Evolutionary conservation across 1,139 yeast genomes (phyloP).

Genomic region (Entelexis paramagnoliae): DNA sequence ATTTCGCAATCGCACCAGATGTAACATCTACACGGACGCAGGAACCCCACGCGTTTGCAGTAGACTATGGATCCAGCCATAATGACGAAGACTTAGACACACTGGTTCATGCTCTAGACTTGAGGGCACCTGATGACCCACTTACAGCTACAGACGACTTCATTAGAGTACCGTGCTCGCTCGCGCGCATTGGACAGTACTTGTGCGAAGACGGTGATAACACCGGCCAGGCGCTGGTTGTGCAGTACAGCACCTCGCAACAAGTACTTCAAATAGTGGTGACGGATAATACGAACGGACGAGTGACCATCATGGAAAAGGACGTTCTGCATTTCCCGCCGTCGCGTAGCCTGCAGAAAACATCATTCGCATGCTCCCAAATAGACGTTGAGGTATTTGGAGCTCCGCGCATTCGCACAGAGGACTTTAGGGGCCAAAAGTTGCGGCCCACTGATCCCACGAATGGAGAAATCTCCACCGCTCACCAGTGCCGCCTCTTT

Average conservation of each 20-base stretch:
- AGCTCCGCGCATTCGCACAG: not conserved
- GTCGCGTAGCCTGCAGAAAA: not conserved
- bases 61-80: not conserved
- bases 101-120: not conserved
- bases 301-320: not conserved
- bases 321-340: not conserved
- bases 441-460: not conserved
- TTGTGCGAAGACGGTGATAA: not conserved
- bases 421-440: not conserved
- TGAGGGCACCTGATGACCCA: not conserved
- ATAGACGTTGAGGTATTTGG: constrained; percentile 1
- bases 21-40: not conserved
- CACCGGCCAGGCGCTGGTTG: not conserved
- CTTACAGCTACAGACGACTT: not conserved
- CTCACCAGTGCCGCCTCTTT: not conserved
- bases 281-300: not conserved
- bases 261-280: not conserved
- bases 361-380: not conserved
- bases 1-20: no score
- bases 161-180: not conserved
- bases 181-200: not conserved
- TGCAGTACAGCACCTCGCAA: not conserved
- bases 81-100: not conserved
- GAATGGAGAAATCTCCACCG: not conserved
- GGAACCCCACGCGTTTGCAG: not conserved